Evolutionary conservation across 2,329 filamentous ascomycete species (phyloP).

Genomic region (Chrysoporthe austroafricana): DNA sequence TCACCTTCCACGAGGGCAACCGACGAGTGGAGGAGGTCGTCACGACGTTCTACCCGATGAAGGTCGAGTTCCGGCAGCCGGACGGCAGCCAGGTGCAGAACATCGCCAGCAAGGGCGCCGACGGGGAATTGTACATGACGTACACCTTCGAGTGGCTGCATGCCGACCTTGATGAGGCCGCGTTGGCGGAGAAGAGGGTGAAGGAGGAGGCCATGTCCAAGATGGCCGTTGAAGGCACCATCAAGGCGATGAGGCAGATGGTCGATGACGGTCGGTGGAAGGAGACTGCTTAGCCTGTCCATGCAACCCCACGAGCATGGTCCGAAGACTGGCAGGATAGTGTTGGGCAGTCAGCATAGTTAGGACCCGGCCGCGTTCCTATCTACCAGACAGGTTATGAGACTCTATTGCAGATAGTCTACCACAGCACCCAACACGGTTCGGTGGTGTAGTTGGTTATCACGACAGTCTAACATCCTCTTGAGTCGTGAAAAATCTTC

Average conservation of each 20-base stretch:
- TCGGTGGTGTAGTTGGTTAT: slow-evolving; percentile 24
- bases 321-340: neutral
- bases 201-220: slow-evolving; percentile 21
- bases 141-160: slow-evolving; percentile 28
- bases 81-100: slow-evolving; percentile 36
- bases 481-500: neutral
- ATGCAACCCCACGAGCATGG: neutral
- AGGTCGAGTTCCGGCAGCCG: slow-evolving; percentile 37
- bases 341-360: neutral
- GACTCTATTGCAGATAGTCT: rapidly evolving
- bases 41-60: slow-evolving; percentile 33
- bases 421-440: neutral
- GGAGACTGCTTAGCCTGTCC: neutral
- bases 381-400: neutral
- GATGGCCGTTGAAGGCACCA: slow-evolving; percentile 21
- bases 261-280: slow-evolving; percentile 21
- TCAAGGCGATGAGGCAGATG: slow-evolving; percentile 18
- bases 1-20: slow-evolving; percentile 34
- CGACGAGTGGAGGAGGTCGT: no score
- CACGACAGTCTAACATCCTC: slow-evolving; percentile 19
- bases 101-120: slow-evolving; percentile 27
- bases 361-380: neutral
- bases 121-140: slow-evolving; percentile 24
- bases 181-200: slow-evolving; percentile 11
- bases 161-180: slow-evolving; percentile 8